phyloP scores from a whole-genome alignment of 257 asterid species.

The Solanum medicagineum region DNA sequence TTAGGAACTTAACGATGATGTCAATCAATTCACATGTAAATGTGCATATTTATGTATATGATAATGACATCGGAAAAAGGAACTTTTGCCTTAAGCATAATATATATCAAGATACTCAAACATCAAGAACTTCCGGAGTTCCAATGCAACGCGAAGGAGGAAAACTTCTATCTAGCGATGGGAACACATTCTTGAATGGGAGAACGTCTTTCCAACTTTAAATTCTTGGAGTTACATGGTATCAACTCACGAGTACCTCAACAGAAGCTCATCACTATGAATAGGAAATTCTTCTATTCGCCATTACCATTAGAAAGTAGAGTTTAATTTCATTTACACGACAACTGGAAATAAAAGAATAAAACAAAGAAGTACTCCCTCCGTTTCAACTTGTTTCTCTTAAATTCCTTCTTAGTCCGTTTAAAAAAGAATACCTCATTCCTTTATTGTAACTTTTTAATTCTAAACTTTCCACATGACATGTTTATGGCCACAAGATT shows the following conservation, averaged over 20 bases:
- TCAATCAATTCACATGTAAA: not conserved
- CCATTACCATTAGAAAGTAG: not conserved
- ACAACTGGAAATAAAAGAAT: not conserved
- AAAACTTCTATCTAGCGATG: not conserved
- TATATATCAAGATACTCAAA: not conserved
- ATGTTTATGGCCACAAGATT: too few relatives aligned
- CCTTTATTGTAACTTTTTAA: too few relatives aligned
- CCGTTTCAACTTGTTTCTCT: too few relatives aligned
- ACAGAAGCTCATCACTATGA: not conserved
- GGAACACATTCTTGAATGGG: not conserved
- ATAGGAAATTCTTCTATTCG: not conserved
- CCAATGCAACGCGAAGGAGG: not conserved
- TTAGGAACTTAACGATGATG: not conserved
- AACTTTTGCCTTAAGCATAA: not conserved
- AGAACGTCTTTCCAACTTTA: not conserved
- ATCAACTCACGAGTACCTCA: not conserved
- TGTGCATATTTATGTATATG: not conserved
- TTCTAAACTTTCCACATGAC: too few relatives aligned
- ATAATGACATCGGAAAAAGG: not conserved
- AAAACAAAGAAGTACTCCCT: not conserved
- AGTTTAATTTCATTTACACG: not conserved
- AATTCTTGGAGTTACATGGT: not conserved
- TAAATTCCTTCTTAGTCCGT: too few relatives aligned
- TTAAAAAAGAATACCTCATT: too few relatives aligned
- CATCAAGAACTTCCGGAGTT: not conserved